Evolutionary conservation across 257 asterid species (phyloP).

Genomic region (Craterostigma plantagineum): DNA sequence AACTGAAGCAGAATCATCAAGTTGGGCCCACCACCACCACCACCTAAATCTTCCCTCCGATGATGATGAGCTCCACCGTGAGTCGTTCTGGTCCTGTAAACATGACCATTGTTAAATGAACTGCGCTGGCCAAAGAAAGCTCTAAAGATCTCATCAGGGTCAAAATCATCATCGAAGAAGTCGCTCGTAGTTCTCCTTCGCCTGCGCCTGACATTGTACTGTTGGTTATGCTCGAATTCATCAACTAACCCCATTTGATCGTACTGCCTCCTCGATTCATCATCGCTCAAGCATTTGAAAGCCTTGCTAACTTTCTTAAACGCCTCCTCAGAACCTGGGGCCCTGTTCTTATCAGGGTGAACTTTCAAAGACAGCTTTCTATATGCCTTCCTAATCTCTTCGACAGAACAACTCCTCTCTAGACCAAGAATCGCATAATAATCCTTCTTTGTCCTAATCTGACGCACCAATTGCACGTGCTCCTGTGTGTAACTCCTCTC

Average conservation of each 20-base stretch:
- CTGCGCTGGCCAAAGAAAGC: conserved; percentile 72
- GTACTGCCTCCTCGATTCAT: conserved; percentile 73
- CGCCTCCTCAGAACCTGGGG: conserved; percentile 95
- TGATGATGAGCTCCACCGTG: conserved; percentile 22
- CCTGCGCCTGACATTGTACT: conserved; percentile 36
- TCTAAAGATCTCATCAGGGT: conserved; percentile 84
- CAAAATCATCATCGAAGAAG: conserved; percentile 52
- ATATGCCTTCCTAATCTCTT: conserved; percentile 81
- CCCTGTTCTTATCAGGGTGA: conserved; percentile 95
- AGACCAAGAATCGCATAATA: conserved; percentile 72
- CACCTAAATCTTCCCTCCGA: conserved; percentile 58
- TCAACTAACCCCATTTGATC: conserved; percentile 79
- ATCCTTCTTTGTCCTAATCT: conserved; percentile 58
- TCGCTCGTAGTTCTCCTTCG: conserved; percentile 48
- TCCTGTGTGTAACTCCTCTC: conserved; percentile 70
- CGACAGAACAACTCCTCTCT: conserved; percentile 70
- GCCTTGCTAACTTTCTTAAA: conserved; percentile 90
- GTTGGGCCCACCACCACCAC: conserved; percentile 30
- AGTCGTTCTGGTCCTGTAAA: conserved; percentile 52
- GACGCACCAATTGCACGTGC: conserved; percentile 59
- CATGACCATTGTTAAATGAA: conserved; percentile 43
- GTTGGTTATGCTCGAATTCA: conserved; percentile 57
- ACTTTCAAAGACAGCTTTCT: conserved; percentile 82
- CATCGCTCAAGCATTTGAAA: conserved; percentile 87
- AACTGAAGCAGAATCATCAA: conserved; percentile 61